Conservation (phyloP, 2,329 filamentous ascomycete species). For the Scedosporium dehoogii region DNA sequence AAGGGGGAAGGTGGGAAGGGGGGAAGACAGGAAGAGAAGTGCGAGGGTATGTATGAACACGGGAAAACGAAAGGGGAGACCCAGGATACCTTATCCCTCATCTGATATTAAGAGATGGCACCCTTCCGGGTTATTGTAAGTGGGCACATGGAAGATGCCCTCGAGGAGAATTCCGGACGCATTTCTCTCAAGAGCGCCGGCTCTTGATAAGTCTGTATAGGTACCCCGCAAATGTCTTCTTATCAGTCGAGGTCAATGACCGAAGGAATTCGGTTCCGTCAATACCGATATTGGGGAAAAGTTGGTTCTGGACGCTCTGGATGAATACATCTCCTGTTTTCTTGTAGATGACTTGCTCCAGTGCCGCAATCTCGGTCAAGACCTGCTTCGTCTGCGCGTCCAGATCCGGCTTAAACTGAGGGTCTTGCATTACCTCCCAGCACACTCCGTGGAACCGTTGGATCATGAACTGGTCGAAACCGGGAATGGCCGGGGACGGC, state of each 20-base stretch:
- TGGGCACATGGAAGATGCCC: not conserved
- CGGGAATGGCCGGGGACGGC: slow-evolving; percentile 57
- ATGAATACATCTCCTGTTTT: slow-evolving; percentile 83
- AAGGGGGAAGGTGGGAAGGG: not conserved
- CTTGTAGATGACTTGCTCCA: slow-evolving; percentile 83
- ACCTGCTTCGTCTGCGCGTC: slow-evolving; percentile 87
- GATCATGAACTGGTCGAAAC: slow-evolving; percentile 88
- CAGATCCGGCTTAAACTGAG: slow-evolving; percentile 64
- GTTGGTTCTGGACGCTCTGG: slow-evolving; percentile 50
- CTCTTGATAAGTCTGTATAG: slow-evolving; percentile 47
- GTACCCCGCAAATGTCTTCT: slow-evolving; percentile 55
- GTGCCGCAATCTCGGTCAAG: slow-evolving; percentile 71
- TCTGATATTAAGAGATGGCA: not conserved
- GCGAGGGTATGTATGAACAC: not conserved
- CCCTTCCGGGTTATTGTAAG: not conserved
- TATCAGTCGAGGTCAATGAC: slow-evolving; percentile 46
- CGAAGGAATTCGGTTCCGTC: slow-evolving; percentile 51
- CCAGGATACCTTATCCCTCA: not conserved
- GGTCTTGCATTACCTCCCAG: slow-evolving; percentile 77
- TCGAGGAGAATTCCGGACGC: not conserved
- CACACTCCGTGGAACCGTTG: slow-evolving; percentile 78
- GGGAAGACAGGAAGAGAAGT: not conserved
- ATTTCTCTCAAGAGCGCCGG: slow-evolving; percentile 20
- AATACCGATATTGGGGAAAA: slow-evolving; percentile 57
- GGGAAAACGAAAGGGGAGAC: not conserved